These are phyloP conservation scores for Aurifilum marmelostoma DNA, from an alignment of 2,329 filamentous ascomycete genomes.

Conservation along the genomic window DNA sequence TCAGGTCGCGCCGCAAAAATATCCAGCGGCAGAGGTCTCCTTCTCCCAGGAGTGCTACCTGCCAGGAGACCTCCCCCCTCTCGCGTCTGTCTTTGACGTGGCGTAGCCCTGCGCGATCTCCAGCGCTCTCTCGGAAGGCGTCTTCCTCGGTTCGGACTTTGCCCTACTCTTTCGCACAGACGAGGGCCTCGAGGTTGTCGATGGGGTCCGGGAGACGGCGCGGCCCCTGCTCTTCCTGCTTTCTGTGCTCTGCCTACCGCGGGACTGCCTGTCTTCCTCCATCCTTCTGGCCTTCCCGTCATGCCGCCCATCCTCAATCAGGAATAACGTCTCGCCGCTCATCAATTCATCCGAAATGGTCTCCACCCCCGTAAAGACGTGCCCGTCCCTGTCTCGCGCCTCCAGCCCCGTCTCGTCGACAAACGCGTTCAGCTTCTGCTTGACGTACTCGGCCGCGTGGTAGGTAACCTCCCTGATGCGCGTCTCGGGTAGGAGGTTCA, in stretches of 20 bases:
- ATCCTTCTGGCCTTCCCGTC: neutral
- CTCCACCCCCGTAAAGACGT: constrained; percentile 17
- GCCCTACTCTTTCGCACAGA: constrained; percentile 6
- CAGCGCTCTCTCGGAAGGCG: constrained; percentile 18
- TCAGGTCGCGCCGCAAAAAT: neutral
- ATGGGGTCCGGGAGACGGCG: neutral
- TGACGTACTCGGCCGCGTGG: constrained; percentile 18
- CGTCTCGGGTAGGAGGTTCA: constrained; percentile 22
- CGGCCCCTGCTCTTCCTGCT: neutral
- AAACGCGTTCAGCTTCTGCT: neutral
- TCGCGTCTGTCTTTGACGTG: neutral
- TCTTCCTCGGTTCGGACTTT: constrained; percentile 16
- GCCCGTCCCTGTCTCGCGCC: constrained; percentile 22
- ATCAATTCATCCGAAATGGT: constrained; percentile 15
- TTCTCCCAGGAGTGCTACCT: neutral
- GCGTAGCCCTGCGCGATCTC: constrained; percentile 14
- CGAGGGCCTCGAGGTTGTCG: constrained; percentile 5
- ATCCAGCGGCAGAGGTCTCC: constrained; percentile 5
- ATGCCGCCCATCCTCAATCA: constrained; percentile 15
- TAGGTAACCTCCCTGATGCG: constrained; percentile 21
- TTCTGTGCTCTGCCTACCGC: neutral
- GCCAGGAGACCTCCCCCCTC: neutral
- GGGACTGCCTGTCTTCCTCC: neutral
- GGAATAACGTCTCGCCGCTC: constrained; percentile 16
- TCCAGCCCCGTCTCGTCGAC: constrained; percentile 21